Evolutionary conservation across 2,329 filamentous ascomycete genomes (phyloP).

Genomic region (Scytalidium lignicola): DNA sequence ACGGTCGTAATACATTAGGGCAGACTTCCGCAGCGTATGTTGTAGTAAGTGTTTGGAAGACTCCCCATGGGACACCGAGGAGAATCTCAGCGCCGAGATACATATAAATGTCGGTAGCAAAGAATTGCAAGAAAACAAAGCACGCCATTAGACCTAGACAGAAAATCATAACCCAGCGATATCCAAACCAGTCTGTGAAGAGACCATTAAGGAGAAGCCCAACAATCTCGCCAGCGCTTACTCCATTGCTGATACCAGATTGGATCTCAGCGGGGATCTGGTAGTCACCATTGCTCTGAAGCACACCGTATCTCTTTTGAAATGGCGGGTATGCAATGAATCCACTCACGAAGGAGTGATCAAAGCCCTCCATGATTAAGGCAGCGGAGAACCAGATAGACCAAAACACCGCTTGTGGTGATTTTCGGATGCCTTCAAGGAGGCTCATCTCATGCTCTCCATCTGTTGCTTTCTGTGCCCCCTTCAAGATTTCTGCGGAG

Average conservation of each 20-base stretch:
- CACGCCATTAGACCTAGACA: slow-evolving; percentile 36
- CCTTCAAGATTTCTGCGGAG: slow-evolving; percentile 2
- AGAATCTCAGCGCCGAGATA: slow-evolving; percentile 41
- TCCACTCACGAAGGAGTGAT: slow-evolving; percentile 52
- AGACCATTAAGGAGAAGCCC: slow-evolving; percentile 37
- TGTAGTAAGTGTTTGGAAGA: slow-evolving; percentile 38
- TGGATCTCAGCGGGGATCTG: slow-evolving; percentile 34
- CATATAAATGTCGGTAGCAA: slow-evolving; percentile 37
- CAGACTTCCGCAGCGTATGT: slow-evolving; percentile 39
- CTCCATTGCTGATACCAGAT: slow-evolving; percentile 35
- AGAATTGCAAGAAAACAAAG: slow-evolving; percentile 42
- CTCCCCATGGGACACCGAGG: slow-evolving; percentile 43
- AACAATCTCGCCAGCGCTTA: slow-evolving; percentile 34
- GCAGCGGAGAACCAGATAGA: slow-evolving; percentile 32
- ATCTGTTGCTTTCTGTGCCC: slow-evolving; percentile 9
- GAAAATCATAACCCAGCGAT: slow-evolving; percentile 41
- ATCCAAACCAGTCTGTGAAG: slow-evolving; percentile 36
- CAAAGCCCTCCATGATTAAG: slow-evolving; percentile 56
- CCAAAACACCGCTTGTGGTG: slow-evolving; percentile 35
- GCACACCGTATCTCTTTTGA: slow-evolving; percentile 37
- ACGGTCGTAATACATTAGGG: slow-evolving; percentile 44
- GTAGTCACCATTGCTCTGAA: slow-evolving; percentile 21
- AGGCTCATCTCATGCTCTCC: slow-evolving; percentile 17
- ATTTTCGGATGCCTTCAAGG: slow-evolving; percentile 19
- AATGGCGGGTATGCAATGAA: slow-evolving; percentile 24